Evolutionary conservation across 2,329 filamentous ascomycete species (phyloP).

Genomic region (Pseudovirgaria hyperparasitica): DNA sequence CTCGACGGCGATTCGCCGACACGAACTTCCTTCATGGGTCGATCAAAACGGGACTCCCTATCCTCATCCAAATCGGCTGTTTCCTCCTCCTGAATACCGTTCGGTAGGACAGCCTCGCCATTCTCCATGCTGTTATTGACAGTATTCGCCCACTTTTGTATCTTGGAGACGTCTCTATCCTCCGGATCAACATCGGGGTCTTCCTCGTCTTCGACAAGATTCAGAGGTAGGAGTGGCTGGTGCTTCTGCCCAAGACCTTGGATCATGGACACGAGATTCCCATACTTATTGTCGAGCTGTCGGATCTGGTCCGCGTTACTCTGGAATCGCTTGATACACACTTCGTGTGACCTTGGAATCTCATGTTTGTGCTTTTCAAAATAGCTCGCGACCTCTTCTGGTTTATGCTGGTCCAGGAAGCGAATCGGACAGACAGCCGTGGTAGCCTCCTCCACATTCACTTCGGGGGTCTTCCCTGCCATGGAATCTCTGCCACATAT

Average conservation of each 20-base stretch:
- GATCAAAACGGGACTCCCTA: conserved; percentile 65
- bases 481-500: conserved; percentile 24
- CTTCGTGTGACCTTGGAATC: conserved; percentile 81
- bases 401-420: conserved; percentile 81
- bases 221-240: conserved; percentile 65
- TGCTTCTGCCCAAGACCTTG: conserved; percentile 79
- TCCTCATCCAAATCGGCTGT: conserved; percentile 38
- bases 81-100: conserved; percentile 13
- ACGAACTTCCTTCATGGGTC: conserved; percentile 76
- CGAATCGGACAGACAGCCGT: conserved; percentile 78
- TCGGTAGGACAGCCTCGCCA: conserved; percentile 21
- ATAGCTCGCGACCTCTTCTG: conserved; percentile 85
- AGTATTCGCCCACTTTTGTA: conserved; percentile 75
- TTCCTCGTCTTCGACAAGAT: conserved; percentile 32
- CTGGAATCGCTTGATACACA: conserved; percentile 83
- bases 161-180: conserved; percentile 41
- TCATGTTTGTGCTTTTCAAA: conserved; percentile 94
- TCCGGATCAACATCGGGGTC: conserved; percentile 34
- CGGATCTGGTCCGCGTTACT: conserved; percentile 73
- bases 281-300: conserved; percentile 88
- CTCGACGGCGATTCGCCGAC: conserved; percentile 87
- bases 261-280: conserved; percentile 87
- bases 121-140: conserved; percentile 47
- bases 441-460: conserved; percentile 19
- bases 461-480: no score